Base-by-base conservation (phyloP, 1,284 basidiomycete species). In the Ustilago bromivora region DNA sequence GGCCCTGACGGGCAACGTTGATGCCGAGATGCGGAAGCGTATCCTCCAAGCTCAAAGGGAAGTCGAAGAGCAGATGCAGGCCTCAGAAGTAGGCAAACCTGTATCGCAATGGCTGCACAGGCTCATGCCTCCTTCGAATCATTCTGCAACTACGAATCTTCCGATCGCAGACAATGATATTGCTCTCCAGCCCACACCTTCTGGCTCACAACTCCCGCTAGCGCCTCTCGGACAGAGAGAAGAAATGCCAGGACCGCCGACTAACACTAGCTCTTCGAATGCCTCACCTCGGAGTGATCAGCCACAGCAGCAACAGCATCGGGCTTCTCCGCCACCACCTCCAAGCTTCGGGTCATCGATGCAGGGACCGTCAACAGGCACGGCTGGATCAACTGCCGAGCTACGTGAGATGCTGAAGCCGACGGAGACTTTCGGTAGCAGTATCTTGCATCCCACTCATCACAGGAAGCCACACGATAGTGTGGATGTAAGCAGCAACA, bases 381-480 rank as follows among this genome's bases (percentile, higher is more conserved):
- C 23, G 9, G 12, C 49, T 13, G 49, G 49, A 4, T 31, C 49
- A 11, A 34, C 43, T 9, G 49, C 49, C 31, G 32, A 65, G 62
- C 46, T 57, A 46, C 47, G 55, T 32, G 36, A 51, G 28, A 51
- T n/a, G 55, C 34, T 31, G 11, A 35, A 52, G 55, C 55, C 17
- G n/a, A 12, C 13, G 23, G 40, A 31, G 49, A n/a, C n/a, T 8
- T 46, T 46, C 43, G 43, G 43, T 3, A 46, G 43, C 13, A 19
- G 43, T 19, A 46, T 46, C 11, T 19, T 46, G n/a, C 19, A 46
- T 46, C 43, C n/a, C 6, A 19, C n/a, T 19, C 4, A 46, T 46
- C 43, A 46, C 43, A n/a, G 43, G 5, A 17, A 46, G 43, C 43
- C n/a, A 19, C 43, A 46, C 43, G 49, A 51, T 12, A 32, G 49